A percentile compares a stretch with the other conserved stretches of the same genome.
Conservation (phyloP, 2,329 filamentous ascomycete species). For the Botrytis tulipae region DNA sequence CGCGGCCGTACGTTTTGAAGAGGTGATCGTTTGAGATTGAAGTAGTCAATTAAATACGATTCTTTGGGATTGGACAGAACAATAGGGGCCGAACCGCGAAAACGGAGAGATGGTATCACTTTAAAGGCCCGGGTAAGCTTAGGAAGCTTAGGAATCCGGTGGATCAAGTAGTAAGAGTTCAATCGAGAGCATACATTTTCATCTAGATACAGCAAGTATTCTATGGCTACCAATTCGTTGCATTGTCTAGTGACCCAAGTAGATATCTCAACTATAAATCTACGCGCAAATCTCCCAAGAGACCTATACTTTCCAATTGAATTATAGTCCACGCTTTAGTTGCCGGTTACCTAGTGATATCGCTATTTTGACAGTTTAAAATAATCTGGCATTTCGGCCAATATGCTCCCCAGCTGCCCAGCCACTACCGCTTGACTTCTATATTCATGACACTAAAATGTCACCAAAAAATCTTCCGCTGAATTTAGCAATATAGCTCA, state of each 20-base stretch:
- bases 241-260: not conserved
- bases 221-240: not conserved
- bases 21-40: not conserved
- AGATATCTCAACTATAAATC: not conserved
- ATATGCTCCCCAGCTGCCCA: not conserved
- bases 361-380: not conserved
- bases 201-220: not conserved
- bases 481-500: not conserved
- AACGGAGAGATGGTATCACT: not conserved
- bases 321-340: not conserved
- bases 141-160: not conserved
- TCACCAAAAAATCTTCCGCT: no score
- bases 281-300: not conserved
- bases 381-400: not conserved
- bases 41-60: not conserved
- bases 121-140: not conserved
- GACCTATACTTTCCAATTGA: not conserved
- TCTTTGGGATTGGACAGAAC: accelerated
- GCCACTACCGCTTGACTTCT: not conserved
- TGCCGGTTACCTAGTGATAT: not conserved
- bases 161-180: not conserved
- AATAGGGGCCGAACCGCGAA: not conserved
- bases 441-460: no score
- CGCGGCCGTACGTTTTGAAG: not conserved
- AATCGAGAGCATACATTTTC: not conserved